phyloP scores from a whole-genome alignment of 148 eudicot species.

The Amaranthus cruentus region DNA sequence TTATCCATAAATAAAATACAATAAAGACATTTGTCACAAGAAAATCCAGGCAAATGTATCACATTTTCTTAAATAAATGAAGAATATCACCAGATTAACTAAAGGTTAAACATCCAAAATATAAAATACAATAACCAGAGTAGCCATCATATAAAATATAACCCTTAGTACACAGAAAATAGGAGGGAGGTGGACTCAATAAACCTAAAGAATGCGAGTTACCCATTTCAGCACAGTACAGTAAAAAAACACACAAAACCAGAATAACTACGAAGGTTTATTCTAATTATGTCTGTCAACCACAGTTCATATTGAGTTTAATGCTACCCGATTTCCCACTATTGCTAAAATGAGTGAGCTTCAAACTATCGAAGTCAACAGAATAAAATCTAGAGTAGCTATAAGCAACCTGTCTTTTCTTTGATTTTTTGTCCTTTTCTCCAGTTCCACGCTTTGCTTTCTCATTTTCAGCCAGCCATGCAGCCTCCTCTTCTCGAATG shows the following conservation, averaged over 20 bases:
- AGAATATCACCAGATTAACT: not conserved
- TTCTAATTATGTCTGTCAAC: not conserved
- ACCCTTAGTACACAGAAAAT: not conserved
- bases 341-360: not conserved
- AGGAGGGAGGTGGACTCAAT: not conserved
- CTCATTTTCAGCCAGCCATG: conserved; percentile 81
- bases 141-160: not conserved
- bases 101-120: too few species aligned
- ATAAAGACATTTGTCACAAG: conserved; percentile 1
- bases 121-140: not conserved
- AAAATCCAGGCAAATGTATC: not conserved
- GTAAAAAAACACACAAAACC: not conserved
- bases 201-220: too few species aligned
- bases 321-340: not conserved
- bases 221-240: not conserved
- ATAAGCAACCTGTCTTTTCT: conserved; percentile 81
- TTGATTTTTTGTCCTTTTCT: conserved; percentile 82
- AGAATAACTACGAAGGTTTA: not conserved
- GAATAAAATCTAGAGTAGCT: not conserved
- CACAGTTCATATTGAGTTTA: not conserved
- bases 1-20: conserved; percentile 3
- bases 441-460: conserved; percentile 70
- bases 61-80: not conserved
- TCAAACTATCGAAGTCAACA: not conserved
- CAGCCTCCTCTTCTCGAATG: conserved; percentile 95